These are phyloP conservation scores for Halteria grandinella DNA, from an alignment of 73 alveolate genomes.

Conservation along the genomic window DNA sequence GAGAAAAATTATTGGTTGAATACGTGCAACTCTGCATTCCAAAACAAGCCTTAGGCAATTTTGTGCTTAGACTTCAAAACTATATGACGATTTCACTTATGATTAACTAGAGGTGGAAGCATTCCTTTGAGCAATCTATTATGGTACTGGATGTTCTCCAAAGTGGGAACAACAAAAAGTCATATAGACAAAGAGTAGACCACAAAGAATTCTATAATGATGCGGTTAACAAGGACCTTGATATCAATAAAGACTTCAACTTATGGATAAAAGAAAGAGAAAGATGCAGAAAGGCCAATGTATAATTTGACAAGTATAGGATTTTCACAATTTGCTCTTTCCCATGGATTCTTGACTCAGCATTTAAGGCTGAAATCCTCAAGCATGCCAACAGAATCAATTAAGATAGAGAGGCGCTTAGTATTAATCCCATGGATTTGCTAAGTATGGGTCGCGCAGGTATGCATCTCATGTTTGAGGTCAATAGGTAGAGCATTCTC, in stretches of 20 bases:
- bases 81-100: background rate
- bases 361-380: conserved; percentile 34
- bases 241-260: conserved; percentile 1
- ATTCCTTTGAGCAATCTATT: conserved; percentile 3
- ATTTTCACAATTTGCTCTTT: conserved; percentile 3
- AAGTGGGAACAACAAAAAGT: conserved; percentile 13
- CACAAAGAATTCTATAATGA: conserved; percentile 50
- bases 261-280: conserved; percentile 6
- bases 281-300: background rate
- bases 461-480: conserved; percentile 63
- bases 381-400: background rate
- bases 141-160: conserved; percentile 23
- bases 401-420: background rate
- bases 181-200: background rate
- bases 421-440: too few relatives aligned
- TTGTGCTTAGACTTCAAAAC: too few relatives aligned
- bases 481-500: conserved; percentile 76
- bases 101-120: background rate
- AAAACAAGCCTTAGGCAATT: too few relatives aligned
- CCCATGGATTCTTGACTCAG: conserved; percentile 46
- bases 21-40: too few relatives aligned
- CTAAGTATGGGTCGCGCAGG: too few relatives aligned
- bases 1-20: background rate
- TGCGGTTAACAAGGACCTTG: conserved; percentile 7
- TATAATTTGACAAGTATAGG: background rate